Conservation (phyloP, 2,329 filamentous ascomycete genomes). For the Onygenales sp. region DNA sequence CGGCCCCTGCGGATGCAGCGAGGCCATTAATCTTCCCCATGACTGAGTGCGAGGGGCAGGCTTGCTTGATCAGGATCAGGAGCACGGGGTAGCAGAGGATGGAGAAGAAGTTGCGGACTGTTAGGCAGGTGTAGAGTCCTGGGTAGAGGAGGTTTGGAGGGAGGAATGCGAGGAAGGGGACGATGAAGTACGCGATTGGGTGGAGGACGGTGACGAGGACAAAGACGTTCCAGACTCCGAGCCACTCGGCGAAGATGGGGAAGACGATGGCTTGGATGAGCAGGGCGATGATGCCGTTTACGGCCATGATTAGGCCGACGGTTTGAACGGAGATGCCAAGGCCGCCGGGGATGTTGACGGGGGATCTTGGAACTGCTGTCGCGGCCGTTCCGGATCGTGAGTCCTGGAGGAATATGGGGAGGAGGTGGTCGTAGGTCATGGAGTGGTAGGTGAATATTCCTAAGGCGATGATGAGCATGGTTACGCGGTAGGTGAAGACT, state of each 20-base stretch:
- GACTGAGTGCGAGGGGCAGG: slow-evolving; percentile 51
- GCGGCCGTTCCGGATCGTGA: slow-evolving; percentile 26
- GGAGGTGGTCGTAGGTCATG: slow-evolving; percentile 87
- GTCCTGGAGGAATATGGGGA: slow-evolving; percentile 90
- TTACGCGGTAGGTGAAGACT: slow-evolving; percentile 54
- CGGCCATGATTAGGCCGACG: slow-evolving; percentile 58
- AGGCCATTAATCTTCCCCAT: slow-evolving; percentile 64
- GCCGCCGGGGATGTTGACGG: slow-evolving; percentile 53
- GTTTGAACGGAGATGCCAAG: slow-evolving; percentile 57
- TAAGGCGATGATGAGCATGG: slow-evolving; percentile 69
- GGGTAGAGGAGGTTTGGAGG: slow-evolving; percentile 45
- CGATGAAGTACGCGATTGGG: slow-evolving; percentile 57
- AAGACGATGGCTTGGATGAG: slow-evolving; percentile 65
- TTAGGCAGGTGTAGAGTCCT: slow-evolving; percentile 57
- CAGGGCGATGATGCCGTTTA: slow-evolving; percentile 63
- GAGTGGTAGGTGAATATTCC: slow-evolving; percentile 90
- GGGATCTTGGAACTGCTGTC: slow-evolving; percentile 23
- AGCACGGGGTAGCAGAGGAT: slow-evolving; percentile 60
- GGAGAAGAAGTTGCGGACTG: slow-evolving; percentile 57
- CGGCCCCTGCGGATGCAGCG: slow-evolving; percentile 62
- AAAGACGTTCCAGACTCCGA: slow-evolving; percentile 61
- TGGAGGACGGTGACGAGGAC: slow-evolving; percentile 56
- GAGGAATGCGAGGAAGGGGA: slow-evolving; percentile 57
- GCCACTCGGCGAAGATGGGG: slow-evolving; percentile 50
- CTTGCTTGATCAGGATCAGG: slow-evolving; percentile 64